phyloP scores from a whole-genome alignment of 1,284 basidiomycete genomes.

The Ceratobasidium sp. region DNA sequence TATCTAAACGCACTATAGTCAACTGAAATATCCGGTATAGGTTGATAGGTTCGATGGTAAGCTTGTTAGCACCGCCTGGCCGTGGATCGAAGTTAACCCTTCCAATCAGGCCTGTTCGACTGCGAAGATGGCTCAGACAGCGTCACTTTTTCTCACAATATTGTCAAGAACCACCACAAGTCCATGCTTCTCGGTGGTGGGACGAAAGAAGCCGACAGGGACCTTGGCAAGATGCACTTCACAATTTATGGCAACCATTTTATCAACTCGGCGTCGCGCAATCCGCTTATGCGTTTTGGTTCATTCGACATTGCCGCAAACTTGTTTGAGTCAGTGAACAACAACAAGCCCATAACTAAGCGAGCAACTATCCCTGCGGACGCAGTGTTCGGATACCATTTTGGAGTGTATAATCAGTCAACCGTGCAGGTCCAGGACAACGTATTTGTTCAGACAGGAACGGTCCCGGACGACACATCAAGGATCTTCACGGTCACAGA shows the following conservation, averaged over 20 bases:
- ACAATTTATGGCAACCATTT: slow-evolving; percentile 38
- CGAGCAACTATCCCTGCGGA: slow-evolving; percentile 24
- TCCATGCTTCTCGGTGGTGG: slow-evolving; percentile 36
- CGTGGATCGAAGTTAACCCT: background rate
- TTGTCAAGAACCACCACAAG: slow-evolving; percentile 37
- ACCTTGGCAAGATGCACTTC: slow-evolving; percentile 40
- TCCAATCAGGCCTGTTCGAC: slow-evolving; percentile 26
- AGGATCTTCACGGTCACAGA: slow-evolving; percentile 37
- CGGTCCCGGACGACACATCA: slow-evolving; percentile 35
- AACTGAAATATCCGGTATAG: background rate
- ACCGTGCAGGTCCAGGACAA: slow-evolving; percentile 31
- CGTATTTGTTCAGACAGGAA: slow-evolving; percentile 29
- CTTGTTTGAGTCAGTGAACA: slow-evolving; percentile 34
- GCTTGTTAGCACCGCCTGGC: background rate
- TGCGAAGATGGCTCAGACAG: slow-evolving; percentile 43
- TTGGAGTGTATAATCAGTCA: slow-evolving; percentile 39
- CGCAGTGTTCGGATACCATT: slow-evolving; percentile 32
- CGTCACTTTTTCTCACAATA: slow-evolving; percentile 37
- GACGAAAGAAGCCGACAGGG: slow-evolving; percentile 22
- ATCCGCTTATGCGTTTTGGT: slow-evolving; percentile 36
- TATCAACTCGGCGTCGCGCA: slow-evolving; percentile 40
- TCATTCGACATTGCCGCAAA: slow-evolving; percentile 36
- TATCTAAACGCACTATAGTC: background rate
- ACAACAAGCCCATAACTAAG: slow-evolving; percentile 26
- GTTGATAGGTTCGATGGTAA: slow-evolving; percentile 39